These are phyloP conservation scores for Nakaseomyces delphensis DNA, from an alignment of 1,139 yeast genomes.

Conservation along the genomic window DNA sequence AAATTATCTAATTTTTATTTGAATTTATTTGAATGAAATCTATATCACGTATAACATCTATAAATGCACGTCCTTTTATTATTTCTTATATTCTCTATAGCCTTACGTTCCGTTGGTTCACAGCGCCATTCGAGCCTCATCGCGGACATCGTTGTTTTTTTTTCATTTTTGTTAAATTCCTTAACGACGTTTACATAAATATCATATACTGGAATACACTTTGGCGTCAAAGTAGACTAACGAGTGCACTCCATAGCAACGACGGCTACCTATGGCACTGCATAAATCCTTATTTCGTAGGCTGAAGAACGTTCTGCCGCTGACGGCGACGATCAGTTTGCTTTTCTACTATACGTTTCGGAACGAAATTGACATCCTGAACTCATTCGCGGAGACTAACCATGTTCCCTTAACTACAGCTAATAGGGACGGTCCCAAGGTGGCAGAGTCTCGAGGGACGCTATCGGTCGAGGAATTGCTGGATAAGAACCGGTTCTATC, in stretches of 20 bases:
- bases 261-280: conserved; percentile 1
- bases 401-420: conserved; percentile 3
- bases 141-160: background rate
- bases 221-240: too few species aligned
- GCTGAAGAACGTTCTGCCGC: conserved; percentile 23
- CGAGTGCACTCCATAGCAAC: too few species aligned
- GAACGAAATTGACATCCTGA: conserved; percentile 31
- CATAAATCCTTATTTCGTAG: conserved; percentile 13
- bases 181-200: too few species aligned
- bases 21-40: background rate
- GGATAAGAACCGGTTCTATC: conserved; percentile 34
- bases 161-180: too few species aligned
- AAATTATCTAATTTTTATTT: too few species aligned
- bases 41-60: background rate
- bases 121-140: conserved; percentile 1
- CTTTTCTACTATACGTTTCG: conserved; percentile 31
- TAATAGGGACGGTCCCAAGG: background rate
- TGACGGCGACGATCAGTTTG: conserved; percentile 24
- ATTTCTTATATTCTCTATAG: too few species aligned
- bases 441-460: background rate
- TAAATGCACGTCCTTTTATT: too few species aligned
- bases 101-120: too few species aligned
- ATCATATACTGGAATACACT: too few species aligned
- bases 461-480: conserved; percentile 1
- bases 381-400: conserved; percentile 26